phyloP scores from a whole-genome alignment of 257 asterid species.

The Solanum neorickii region DNA sequence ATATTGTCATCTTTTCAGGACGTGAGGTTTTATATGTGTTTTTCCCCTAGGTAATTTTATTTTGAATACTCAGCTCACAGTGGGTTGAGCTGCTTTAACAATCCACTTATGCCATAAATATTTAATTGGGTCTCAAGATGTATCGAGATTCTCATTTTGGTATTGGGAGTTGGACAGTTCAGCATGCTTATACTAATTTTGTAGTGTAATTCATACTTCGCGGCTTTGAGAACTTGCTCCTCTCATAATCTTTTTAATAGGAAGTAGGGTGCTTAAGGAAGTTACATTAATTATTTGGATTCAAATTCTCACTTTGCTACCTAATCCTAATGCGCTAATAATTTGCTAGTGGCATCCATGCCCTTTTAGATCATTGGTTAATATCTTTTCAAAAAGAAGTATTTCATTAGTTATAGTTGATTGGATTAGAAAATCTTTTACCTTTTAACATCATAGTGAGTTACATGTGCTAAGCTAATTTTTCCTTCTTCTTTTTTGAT shows the following conservation, averaged over 20 bases:
- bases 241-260: neutral
- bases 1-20: neutral
- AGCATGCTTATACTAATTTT: neutral
- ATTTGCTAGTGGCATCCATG: neutral
- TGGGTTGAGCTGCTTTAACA: neutral
- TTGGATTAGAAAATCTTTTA: neutral
- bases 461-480: neutral
- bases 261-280: neutral
- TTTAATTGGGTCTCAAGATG: neutral
- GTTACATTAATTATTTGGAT: neutral
- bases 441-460: neutral
- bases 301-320: neutral
- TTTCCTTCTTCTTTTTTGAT: neutral
- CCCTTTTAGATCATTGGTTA: neutral
- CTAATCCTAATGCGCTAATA: neutral
- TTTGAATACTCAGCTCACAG: neutral
- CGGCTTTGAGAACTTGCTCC: neutral
- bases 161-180: neutral
- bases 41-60: neutral
- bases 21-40: neutral
- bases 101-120: neutral
- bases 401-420: neutral
- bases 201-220: neutral
- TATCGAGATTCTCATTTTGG: neutral
- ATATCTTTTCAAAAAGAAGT: neutral